Conservation (phyloP, 495 filamentous ascomycete species). For the Entonaema liquescens region DNA sequence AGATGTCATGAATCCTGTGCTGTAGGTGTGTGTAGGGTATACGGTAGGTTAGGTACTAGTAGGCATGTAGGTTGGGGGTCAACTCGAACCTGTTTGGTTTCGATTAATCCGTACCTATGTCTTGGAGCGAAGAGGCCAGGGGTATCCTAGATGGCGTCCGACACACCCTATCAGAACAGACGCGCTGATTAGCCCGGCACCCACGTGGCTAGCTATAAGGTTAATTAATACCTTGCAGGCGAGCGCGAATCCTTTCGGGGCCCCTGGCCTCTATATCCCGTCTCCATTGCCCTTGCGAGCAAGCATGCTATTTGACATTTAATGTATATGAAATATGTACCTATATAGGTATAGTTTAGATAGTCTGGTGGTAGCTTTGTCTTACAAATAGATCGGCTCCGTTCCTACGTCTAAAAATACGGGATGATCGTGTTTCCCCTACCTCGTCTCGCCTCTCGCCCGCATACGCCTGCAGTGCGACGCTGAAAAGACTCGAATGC, state of each 20-base stretch:
- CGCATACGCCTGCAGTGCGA: constrained; percentile 23
- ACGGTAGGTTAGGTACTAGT: background rate
- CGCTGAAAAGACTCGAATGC: constrained; percentile 13
- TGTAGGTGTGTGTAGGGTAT: background rate
- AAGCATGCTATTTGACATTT: background rate
- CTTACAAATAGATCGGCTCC: background rate
- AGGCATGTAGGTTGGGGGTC: constrained; percentile 8
- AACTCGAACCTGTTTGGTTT: background rate
- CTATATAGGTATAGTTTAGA: background rate
- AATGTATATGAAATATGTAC: background rate
- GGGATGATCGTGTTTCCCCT: background rate
- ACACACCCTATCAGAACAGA: constrained; percentile 1
- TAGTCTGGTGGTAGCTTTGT: background rate
- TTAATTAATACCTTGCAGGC: constrained; percentile 40
- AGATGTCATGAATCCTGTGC: background rate
- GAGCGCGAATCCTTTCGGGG: constrained; percentile 20
- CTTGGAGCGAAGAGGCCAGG: constrained; percentile 8
- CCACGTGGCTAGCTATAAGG: constrained; percentile 38
- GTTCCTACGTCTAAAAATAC: constrained; percentile 36
- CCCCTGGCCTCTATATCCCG: constrained; percentile 1
- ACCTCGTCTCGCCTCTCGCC: constrained; percentile 13
- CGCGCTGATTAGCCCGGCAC: constrained; percentile 31
- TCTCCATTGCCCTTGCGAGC: background rate
- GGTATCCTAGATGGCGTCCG: background rate
- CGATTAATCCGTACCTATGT: background rate